These are phyloP conservation scores for Candida chilensis DNA, from an alignment of 805 yeast genomes.

Conservation along the genomic window DNA sequence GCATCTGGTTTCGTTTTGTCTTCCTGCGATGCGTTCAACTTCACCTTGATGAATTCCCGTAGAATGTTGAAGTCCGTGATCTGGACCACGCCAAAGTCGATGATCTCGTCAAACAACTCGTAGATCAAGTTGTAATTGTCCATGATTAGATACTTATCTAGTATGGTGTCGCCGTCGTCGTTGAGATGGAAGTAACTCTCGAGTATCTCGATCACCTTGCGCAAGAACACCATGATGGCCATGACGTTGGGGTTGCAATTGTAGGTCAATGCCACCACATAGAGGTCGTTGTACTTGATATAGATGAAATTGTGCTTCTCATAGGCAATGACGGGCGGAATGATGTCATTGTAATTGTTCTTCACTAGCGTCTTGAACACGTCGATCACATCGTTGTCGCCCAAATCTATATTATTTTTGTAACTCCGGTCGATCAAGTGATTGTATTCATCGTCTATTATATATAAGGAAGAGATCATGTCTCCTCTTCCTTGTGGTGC, in stretches of 20 bases:
- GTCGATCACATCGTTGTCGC: no score
- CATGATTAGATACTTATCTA: conserved; percentile 19
- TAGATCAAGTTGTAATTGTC: conserved; percentile 27
- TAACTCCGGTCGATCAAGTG: conserved; percentile 21
- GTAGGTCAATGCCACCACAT: conserved; percentile 18
- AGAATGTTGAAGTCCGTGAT: conserved; percentile 29
- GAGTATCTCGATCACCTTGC: conserved; percentile 3
- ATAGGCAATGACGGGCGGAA: conserved; percentile 16
- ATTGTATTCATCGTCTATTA: conserved; percentile 16
- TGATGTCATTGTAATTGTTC: no score
- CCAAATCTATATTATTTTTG: conserved; percentile 15
- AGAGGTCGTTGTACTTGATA: conserved; percentile 15
- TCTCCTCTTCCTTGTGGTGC: conserved; percentile 9
- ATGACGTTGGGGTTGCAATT: conserved; percentile 23
- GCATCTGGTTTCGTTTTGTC: conserved; percentile 1
- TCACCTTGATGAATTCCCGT: conserved; percentile 29
- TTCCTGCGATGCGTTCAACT: conserved; percentile 14
- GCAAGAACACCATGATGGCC: conserved; percentile 25
- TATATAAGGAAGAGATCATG: conserved; percentile 24
- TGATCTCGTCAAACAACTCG: conserved; percentile 33
- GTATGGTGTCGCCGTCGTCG: not conserved
- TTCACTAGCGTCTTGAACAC: no score
- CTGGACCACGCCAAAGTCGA: conserved; percentile 32
- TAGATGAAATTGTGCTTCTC: conserved; percentile 21
- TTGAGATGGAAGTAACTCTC: not conserved